Conservation (phyloP, 805 yeast genomes). For the Ogataea ramenticola region DNA sequence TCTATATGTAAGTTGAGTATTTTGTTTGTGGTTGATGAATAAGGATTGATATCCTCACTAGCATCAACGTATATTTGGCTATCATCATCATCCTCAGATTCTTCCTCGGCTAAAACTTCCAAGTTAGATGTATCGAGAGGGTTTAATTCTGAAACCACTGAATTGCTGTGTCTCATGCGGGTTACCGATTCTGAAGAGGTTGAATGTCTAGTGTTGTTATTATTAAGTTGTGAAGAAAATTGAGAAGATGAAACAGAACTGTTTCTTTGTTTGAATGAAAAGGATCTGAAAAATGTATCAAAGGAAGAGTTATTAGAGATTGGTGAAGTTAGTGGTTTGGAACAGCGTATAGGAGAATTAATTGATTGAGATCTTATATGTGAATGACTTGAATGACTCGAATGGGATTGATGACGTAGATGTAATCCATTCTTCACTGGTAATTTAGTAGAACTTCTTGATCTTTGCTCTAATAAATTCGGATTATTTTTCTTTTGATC, state of each 20-base stretch:
- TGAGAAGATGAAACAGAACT: conserved; percentile 11
- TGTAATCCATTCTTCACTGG: neutral
- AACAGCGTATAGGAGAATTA: conserved; percentile 28
- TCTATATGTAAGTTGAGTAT: neutral
- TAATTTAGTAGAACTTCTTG: neutral
- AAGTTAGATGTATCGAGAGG: neutral
- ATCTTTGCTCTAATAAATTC: neutral
- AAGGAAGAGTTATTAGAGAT: conserved; percentile 27
- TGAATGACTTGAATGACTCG: neutral
- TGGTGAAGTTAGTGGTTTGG: conserved; percentile 44
- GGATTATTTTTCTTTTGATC: conserved; percentile 8
- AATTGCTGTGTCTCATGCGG: neutral
- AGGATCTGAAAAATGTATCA: conserved; percentile 27
- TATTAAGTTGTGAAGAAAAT: neutral
- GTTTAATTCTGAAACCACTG: neutral
- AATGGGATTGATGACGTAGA: neutral
- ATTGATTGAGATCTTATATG: neutral
- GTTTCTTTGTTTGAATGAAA: conserved; percentile 22
- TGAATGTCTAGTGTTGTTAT: neutral
- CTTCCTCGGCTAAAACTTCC: conserved; percentile 10
- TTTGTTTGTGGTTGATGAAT: neutral
- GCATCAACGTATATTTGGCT: conserved; percentile 21
- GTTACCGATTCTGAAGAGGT: no score
- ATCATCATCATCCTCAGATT: conserved; percentile 7
- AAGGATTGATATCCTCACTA: conserved; percentile 6